A percentile compares a stretch with the other conserved stretches of the same genome.
Conservation (phyloP, 306 rosid genomes). For the Styphnolobium japonicum region DNA sequence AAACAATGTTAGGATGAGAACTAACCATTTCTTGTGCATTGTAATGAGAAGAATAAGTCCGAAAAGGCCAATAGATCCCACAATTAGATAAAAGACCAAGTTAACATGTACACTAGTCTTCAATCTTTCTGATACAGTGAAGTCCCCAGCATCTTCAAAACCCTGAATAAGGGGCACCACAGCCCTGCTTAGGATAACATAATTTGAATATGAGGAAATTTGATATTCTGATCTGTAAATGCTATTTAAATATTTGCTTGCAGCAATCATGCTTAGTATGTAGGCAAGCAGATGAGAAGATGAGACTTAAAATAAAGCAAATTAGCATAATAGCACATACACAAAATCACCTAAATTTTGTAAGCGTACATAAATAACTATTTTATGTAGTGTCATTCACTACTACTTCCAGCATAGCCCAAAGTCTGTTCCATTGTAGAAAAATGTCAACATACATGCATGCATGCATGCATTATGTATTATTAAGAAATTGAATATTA, state of each 20-base stretch:
- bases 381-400: not conserved
- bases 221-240: slow-evolving; percentile 13
- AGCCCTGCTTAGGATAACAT: slow-evolving; percentile 76
- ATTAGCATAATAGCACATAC: not conserved
- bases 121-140: slow-evolving; percentile 80
- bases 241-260: slow-evolving; percentile 14
- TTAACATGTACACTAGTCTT: slow-evolving; percentile 92
- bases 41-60: slow-evolving; percentile 75
- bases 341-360: slow-evolving; percentile 12
- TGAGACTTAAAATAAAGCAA: slow-evolving; percentile 1
- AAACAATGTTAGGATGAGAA: slow-evolving; percentile 26
- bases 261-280: not conserved
- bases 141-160: slow-evolving; percentile 99
- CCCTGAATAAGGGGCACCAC: slow-evolving; percentile 99
- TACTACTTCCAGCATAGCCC: not conserved
- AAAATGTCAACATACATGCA: not conserved
- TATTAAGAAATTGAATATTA: not conserved
- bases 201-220: slow-evolving; percentile 47
- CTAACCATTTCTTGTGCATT: slow-evolving; percentile 68
- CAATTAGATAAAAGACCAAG: slow-evolving; percentile 75
- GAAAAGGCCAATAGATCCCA: slow-evolving; percentile 73
- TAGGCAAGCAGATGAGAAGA: not conserved
- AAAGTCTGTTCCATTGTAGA: not conserved
- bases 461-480: not conserved
- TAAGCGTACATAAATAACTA: not conserved